phyloP scores from a whole-genome alignment of 2,329 filamentous ascomycete species.

The Lasiodiplodia theobromae region DNA sequence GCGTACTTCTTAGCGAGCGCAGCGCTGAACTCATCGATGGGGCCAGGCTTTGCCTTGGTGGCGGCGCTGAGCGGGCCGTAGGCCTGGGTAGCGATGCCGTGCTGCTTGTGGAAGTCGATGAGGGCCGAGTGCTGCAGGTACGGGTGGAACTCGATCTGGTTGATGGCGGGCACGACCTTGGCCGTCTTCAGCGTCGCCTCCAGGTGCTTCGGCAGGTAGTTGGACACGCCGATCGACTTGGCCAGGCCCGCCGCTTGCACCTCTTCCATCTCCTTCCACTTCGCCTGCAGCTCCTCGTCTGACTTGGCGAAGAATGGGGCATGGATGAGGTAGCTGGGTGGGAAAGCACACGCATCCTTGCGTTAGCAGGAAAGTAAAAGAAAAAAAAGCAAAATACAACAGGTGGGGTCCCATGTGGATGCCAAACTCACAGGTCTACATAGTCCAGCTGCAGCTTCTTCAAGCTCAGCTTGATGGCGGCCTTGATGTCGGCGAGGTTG shows the following conservation, averaged over 20 bases:
- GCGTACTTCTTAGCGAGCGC: conserved; percentile 67
- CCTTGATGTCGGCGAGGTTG: conserved; percentile 62
- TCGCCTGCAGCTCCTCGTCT: conserved; percentile 61
- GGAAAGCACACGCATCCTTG: neutral
- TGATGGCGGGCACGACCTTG: conserved; percentile 65
- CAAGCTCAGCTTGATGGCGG: conserved; percentile 62
- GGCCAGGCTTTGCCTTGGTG: conserved; percentile 63
- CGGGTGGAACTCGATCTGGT: conserved; percentile 75
- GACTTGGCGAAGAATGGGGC: conserved; percentile 64
- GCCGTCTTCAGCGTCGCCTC: conserved; percentile 61
- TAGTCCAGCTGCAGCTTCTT: conserved; percentile 67
- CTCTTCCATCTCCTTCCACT: conserved; percentile 67
- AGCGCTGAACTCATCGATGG: conserved; percentile 60
- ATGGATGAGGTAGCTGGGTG: conserved; percentile 64
- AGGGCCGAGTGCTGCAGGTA: conserved; percentile 69
- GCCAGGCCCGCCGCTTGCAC: conserved; percentile 64
- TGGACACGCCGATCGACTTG: conserved; percentile 69
- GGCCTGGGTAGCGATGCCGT: conserved; percentile 57
- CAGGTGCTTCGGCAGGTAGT: conserved; percentile 62
- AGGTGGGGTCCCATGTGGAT: too few species aligned
- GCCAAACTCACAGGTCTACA: conserved; percentile 63
- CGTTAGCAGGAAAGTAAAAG: neutral
- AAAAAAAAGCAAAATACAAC: neutral
- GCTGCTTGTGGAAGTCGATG: conserved; percentile 59
- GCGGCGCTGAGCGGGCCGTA: conserved; percentile 58